Evolutionary conservation across 2,329 filamentous ascomycete species (phyloP), one percentile per base, ranked within the genome.

Genomic region (Aspergillus unguis): DNA sequence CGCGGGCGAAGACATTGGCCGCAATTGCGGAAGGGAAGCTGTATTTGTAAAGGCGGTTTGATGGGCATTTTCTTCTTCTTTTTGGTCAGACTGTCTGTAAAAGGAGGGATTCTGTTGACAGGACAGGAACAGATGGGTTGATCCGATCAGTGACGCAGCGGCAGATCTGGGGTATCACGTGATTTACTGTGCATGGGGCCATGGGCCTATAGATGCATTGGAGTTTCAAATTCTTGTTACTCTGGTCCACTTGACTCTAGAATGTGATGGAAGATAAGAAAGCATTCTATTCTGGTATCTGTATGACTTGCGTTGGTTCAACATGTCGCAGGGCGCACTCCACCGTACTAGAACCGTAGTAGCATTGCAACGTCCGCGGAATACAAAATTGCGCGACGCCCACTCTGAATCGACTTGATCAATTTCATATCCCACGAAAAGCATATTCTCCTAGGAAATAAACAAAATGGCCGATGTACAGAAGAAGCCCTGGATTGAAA

Each of bases 401-500:
- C 17, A 17, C 17, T 17, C 17, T 17, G 17, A 17, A 17, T 17
- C 6, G 26, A 44, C 41, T 17, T 44, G 32, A 44, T 8, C 28
- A 33, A 8, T 8, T 44, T 17, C 6, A 17, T 38, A 44, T 32
- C n/a, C 41, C 28, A 6, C 6, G 3, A 32, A 28, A 44, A 44
- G 17, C n/a, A 32, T 23, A 23, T 23, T 44, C 8, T 32, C n/a
- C 17, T 17, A 23, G 5, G 10, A 6, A 23, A 10, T n/a, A 6
- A 35, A 28, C 32, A 52, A 50, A 7, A 53, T 53, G 51, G 11
- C 17, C 61, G 23, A 6, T 27, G 29, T 41, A 7, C 31, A 50
- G 46, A 42, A 58, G 36, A 65, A 64, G 27, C 71, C 69, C 27
- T 74, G 71, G 70, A 71, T 73, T 41, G 65, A 72, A 53, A 72